Percentiles rank a stretch among this genome's conserved stretches.
These are phyloP conservation scores for Trichoderma afroharzianum DNA, from an alignment of 2,329 filamentous ascomycete species.

Conservation along the genomic window DNA sequence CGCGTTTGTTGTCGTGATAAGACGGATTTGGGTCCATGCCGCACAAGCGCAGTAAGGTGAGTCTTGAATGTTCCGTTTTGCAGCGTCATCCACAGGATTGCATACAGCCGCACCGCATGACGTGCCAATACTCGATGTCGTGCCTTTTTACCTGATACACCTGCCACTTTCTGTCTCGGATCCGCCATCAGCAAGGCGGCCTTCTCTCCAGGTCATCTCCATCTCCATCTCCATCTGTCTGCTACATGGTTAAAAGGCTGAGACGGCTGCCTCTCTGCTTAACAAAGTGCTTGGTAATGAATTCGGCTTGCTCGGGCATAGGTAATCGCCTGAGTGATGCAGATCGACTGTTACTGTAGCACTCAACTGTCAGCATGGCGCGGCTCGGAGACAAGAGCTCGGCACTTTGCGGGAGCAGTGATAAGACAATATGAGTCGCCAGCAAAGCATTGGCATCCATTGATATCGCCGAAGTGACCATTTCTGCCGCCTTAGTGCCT, in stretches of 20 bases:
- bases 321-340: not conserved
- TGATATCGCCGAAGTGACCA: not conserved
- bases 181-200: not conserved
- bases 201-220: not conserved
- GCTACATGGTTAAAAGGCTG: not conserved
- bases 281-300: conserved; percentile 6
- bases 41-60: not conserved
- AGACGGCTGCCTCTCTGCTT: not conserved
- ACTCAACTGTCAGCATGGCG: conserved; percentile 2
- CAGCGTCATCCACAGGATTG: not conserved
- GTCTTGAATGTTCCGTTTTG: not conserved
- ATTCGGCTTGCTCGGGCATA: conserved; percentile 5
- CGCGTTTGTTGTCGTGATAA: not conserved
- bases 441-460: not conserved
- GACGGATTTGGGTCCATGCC: not conserved
- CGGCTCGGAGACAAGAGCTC: not conserved
- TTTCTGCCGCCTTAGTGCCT: not conserved
- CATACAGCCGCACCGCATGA: not conserved
- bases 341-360: conserved; percentile 10
- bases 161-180: not conserved
- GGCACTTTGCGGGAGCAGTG: not conserved
- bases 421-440: not conserved
- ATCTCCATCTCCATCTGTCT: not conserved
- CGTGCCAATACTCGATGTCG: not conserved
- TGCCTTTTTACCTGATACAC: not conserved